Conservation (phyloP, 345 rosid genomes). For the Melaleuca alternifolia region DNA sequence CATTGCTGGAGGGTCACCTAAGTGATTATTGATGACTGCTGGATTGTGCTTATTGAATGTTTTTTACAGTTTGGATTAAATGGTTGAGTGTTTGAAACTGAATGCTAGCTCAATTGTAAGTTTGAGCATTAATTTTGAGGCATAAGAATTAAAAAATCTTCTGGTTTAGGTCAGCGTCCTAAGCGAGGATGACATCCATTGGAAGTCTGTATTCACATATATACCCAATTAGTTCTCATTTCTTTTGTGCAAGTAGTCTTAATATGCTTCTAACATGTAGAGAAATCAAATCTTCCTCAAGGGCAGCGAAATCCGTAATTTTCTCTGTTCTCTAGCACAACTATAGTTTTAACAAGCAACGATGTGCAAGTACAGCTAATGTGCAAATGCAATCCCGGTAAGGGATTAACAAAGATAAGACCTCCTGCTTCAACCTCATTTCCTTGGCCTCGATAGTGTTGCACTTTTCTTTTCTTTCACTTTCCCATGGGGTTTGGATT, state of each 20-base stretch:
- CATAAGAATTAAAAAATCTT: neutral
- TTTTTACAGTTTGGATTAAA: neutral
- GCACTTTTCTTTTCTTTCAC: neutral
- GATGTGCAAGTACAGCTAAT: neutral
- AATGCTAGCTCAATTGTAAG: neutral
- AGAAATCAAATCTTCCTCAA: neutral
- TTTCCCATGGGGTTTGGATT: neutral
- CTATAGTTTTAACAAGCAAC: neutral
- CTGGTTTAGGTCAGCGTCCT: neutral
- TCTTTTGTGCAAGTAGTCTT: neutral
- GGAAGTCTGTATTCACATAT: neutral
- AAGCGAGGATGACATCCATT: neutral
- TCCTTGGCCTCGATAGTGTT: neutral
- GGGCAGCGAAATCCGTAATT: neutral
- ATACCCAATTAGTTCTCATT: neutral
- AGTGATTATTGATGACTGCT: neutral
- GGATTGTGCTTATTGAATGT: neutral
- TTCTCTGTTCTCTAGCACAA: neutral
- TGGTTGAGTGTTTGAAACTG: neutral
- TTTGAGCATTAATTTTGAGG: neutral
- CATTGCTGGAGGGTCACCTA: neutral
- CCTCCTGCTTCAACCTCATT: neutral
- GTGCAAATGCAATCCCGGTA: neutral
- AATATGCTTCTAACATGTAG: neutral
- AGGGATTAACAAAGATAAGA: neutral